Evolutionary conservation across 495 filamentous ascomycete species (phyloP).

Genomic region (Parmelia sp.): DNA sequence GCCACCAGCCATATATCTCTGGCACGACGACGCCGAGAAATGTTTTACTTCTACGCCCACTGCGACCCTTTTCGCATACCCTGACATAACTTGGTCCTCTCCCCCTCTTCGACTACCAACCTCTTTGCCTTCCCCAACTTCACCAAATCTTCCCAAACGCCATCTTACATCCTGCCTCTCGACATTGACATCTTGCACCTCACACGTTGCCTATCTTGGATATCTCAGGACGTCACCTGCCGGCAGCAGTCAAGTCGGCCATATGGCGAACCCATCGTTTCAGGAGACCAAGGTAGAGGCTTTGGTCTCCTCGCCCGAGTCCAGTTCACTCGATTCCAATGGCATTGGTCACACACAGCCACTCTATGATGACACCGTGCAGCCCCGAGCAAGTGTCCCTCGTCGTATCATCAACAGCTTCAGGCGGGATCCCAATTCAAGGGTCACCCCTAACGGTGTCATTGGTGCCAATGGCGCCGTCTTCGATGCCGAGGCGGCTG

Average conservation of each 20-base stretch:
- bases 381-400: constrained; percentile 7
- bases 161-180: background rate
- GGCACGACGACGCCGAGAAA: background rate
- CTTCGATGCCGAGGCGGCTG: constrained; percentile 72
- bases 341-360: constrained; percentile 13
- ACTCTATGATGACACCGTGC: constrained; percentile 9
- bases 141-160: background rate
- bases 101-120: background rate
- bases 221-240: constrained; percentile 6
- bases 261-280: constrained; percentile 20
- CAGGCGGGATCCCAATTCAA: constrained; percentile 65
- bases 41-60: background rate
- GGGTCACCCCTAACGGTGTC: constrained; percentile 48
- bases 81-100: background rate
- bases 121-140: background rate
- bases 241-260: constrained; percentile 13
- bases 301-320: constrained; percentile 17
- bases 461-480: constrained; percentile 53
- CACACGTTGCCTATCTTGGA: constrained; percentile 19
- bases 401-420: constrained; percentile 67
- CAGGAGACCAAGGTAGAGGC: constrained; percentile 11
- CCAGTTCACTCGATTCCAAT: constrained; percentile 20
- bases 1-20: background rate
- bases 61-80: background rate
- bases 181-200: background rate